phyloP scores from a whole-genome alignment of 2,329 filamentous ascomycete species.

The Curvularia hawaiiensis region DNA sequence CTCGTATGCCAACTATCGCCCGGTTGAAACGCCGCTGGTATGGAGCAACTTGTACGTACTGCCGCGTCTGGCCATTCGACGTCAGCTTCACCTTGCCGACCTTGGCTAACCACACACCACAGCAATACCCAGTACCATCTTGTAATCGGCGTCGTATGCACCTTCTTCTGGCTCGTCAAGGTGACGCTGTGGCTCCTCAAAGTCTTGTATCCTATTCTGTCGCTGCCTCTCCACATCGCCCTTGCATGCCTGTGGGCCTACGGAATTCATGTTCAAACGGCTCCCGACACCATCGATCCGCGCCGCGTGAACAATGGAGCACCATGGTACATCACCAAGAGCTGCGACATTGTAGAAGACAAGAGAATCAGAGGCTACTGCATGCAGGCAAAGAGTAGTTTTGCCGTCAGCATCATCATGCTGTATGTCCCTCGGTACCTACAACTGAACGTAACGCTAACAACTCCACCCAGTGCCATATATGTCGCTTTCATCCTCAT shows the following conservation, averaged over 20 bases:
- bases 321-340: constrained; percentile 77
- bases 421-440: constrained; percentile 59
- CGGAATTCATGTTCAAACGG: constrained; percentile 72
- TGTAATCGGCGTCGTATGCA: constrained; percentile 74
- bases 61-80: neutral
- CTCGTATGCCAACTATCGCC: constrained; percentile 72
- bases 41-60: constrained; percentile 73
- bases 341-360: constrained; percentile 65
- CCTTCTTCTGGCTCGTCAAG: constrained; percentile 77
- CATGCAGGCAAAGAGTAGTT: constrained; percentile 68
- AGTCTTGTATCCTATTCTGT: constrained; percentile 70
- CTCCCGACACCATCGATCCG: constrained; percentile 73
- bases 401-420: constrained; percentile 69
- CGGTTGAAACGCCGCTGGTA: constrained; percentile 67
- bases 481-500: constrained; percentile 65
- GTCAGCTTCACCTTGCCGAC: neutral
- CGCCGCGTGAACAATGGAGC: constrained; percentile 64
- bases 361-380: constrained; percentile 64
- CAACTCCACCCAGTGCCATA: constrained; percentile 54
- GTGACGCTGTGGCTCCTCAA: constrained; percentile 72
- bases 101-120: constrained; percentile 14
- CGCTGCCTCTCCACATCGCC: constrained; percentile 61
- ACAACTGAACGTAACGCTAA: neutral
- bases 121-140: constrained; percentile 79
- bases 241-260: constrained; percentile 68